Base-by-base conservation (phyloP, 1,139 yeast species). In the Yamadazyma blattariae region DNA sequence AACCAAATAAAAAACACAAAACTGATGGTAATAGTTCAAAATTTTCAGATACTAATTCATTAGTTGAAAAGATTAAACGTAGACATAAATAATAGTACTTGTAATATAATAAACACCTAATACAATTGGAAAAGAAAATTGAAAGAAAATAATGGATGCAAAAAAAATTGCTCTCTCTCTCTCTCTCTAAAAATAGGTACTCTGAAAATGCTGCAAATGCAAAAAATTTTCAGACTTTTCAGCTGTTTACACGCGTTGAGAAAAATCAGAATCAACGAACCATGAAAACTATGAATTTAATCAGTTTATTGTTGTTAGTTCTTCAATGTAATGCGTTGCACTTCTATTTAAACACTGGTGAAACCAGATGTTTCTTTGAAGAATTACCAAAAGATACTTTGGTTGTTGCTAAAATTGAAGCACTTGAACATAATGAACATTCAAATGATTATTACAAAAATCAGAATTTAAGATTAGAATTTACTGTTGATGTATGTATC, bases 321-420 rank as follows among this genome's bases (percentile, higher is more conserved):
- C 24, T 48, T 5, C 51, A 27, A 35, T 48, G 27, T 18, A 50
- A 48, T 30, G 75, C 67, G 1, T 63, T 71, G 46, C 75, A 70
- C 49, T 71, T 70, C 54, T 70, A 71, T 48, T 58, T 69, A 45
- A 59, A 60, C 23, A 69, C 75, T 9, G 71, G 71, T 4, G 69
- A 70, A 47, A 57, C 65, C 32, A 62, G 71, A 46, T 71, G 76
- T 50, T 71, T 71, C 50, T 70, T 51, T 45, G 76, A 71, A 47
- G 74, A 67, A 33, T 65, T 71, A 47, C 65, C 59, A 18, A 56
- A 55, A 30, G 64, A 67, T 36, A 62, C 74, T 11, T 64, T 71
- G 42, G 66, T 70, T 23, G 71, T 67, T 30, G 74, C 75, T 33
- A 64, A 60, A 45, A 60, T 70, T 33, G 73, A 69, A 47, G 74